These are phyloP conservation scores for Sugiyamaella novakii DNA, from an alignment of 1,139 yeast species.

Conservation along the genomic window DNA sequence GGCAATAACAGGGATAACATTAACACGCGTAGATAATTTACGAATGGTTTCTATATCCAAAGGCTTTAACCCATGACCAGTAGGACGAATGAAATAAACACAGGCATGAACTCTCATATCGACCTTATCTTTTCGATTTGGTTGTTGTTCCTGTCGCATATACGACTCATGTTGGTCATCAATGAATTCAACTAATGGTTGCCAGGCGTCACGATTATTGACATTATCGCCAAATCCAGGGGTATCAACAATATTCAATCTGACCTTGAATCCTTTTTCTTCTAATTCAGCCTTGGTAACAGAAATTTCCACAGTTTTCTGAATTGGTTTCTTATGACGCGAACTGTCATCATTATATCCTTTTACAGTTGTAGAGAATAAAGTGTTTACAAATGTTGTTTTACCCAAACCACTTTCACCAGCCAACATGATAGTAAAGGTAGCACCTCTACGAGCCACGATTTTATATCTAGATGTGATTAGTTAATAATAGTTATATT, in stretches of 20 bases:
- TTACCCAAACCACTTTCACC: constrained; percentile 92
- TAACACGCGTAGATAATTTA: constrained; percentile 82
- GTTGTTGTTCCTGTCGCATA: constrained; percentile 98
- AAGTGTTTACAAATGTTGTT: constrained; percentile 90
- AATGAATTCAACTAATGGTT: constrained; percentile 86
- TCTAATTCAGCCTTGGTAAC: constrained; percentile 88
- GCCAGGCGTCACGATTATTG: constrained; percentile 91
- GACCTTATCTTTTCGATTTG: constrained; percentile 55
- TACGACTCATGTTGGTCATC: constrained; percentile 96
- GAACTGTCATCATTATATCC: constrained; percentile 63
- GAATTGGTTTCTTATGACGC: constrained; percentile 72
- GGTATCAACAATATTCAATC: constrained; percentile 89
- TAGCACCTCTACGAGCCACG: constrained; percentile 85
- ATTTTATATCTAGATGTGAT: constrained; percentile 72
- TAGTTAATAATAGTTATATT: too few species aligned
- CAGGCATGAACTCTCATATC: constrained; percentile 96
- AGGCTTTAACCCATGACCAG: constrained; percentile 93
- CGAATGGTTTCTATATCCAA: constrained; percentile 93
- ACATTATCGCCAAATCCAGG: constrained; percentile 99
- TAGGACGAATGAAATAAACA: constrained; percentile 91
- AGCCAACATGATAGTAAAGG: constrained; percentile 90
- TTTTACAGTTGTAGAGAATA: constrained; percentile 63
- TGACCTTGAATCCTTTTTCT: constrained; percentile 84
- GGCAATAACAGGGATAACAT: constrained; percentile 92
- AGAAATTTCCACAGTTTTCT: constrained; percentile 89